Base-by-base conservation (phyloP, 768 basidiomycete species). In the Pleurotus sapidus region DNA sequence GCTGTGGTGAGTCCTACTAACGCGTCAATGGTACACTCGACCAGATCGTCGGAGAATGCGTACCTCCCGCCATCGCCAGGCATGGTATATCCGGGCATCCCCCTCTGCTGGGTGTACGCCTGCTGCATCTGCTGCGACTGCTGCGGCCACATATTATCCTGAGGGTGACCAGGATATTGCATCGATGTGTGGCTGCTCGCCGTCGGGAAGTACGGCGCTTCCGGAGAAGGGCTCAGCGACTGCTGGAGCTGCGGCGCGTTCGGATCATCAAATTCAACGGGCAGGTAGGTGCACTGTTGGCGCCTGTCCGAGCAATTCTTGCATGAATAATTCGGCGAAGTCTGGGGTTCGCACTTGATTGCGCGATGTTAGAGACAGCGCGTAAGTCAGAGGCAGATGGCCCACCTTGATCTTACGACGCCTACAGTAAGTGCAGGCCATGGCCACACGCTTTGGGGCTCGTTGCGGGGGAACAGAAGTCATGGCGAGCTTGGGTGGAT, bases 341-440 rank as follows among this genome's bases (percentile, higher is more conserved):
- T 61, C 64, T 70, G 12, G 65, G 65, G 55, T 40, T 56, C 43
- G 64, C 73, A 74, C 75, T 72, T 34, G 9, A 18, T 20, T 53
- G 20, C 15, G 11, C 18, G 20, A 7, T 46, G 54, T 46, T 54
- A 50, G 37, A 34, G 40, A 25, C 45, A 49, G 39, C 8, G 11
- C 34, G 30, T 42, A 20, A 42, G 8, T 23, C 42, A 57, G 3
- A 46, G n/a, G 14, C 40, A 38, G 50, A 34, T 20, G 23, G 64
- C 61, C 38, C 61, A 82, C 84, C 73, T 80, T 84, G 58, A 84
- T 75, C 67, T 87, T 84, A 15, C 80, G 76, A 30, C 67, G 64
- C 5, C 85, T 78, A 64, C 85, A 87, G 56, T 71, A 69, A 0
- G 67, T 72, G 67, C 85, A 87, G 2, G 85, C 85, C 60, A 84